phyloP scores from a whole-genome alignment of 1,284 basidiomycete species.

The Pyrrhoderma lamaoense region DNA sequence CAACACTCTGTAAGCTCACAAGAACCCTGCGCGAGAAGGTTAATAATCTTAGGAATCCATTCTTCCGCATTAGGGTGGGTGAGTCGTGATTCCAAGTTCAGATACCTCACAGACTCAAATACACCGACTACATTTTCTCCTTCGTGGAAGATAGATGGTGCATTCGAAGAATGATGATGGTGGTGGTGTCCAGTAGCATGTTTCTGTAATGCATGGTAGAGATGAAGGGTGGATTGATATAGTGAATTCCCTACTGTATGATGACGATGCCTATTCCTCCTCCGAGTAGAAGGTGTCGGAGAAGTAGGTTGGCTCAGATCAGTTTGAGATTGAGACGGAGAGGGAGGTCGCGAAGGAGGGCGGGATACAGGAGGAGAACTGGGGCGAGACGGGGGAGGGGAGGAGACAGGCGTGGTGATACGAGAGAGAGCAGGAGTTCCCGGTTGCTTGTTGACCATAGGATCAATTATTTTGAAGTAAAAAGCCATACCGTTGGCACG shows the following conservation, averaged over 20 bases:
- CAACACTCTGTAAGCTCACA: constrained; percentile 49
- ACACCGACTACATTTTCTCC: constrained; percentile 66
- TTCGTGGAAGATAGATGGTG: constrained; percentile 10
- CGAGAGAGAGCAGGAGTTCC: constrained; percentile 21
- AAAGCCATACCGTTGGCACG: constrained; percentile 58
- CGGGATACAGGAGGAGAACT: constrained; percentile 23
- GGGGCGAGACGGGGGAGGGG: constrained; percentile 13
- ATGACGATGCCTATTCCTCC: not conserved
- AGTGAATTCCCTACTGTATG: constrained; percentile 3
- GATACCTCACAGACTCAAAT: constrained; percentile 73
- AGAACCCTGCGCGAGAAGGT: constrained; percentile 50
- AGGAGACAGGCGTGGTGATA: constrained; percentile 22
- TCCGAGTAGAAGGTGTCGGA: not conserved
- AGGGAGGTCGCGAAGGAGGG: constrained; percentile 9
- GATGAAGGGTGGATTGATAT: not conserved
- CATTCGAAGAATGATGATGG: not conserved
- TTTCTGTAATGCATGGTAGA: not conserved
- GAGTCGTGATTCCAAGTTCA: constrained; percentile 62
- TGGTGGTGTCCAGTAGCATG: constrained; percentile 6
- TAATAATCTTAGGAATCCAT: constrained; percentile 43
- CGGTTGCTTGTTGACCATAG: constrained; percentile 21
- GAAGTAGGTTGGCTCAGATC: not conserved
- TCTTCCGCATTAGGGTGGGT: constrained; percentile 46
- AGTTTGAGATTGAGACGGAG: constrained; percentile 17
- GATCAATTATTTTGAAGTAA: constrained; percentile 59